Percentiles rank a stretch among this genome's conserved stretches.
Evolutionary conservation across 768 basidiomycete genomes (phyloP).

Genomic region (Auricularia sp.): DNA sequence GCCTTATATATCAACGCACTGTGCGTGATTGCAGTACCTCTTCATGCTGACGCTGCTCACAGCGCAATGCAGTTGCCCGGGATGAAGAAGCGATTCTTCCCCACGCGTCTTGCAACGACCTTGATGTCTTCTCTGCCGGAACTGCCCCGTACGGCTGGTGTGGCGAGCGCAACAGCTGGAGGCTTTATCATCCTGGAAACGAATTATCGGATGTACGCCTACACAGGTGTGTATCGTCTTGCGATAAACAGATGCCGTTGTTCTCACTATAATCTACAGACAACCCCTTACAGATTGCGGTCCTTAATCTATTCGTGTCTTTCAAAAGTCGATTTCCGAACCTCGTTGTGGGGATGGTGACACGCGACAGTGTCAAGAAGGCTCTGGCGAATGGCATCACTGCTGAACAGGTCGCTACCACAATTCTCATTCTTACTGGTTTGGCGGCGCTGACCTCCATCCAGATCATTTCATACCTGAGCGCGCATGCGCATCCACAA

Average conservation of each 20-base stretch:
- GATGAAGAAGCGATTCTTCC: slow-evolving; percentile 74
- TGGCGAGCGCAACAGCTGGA: slow-evolving; percentile 47
- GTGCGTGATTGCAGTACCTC: slow-evolving; percentile 25
- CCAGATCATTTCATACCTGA: slow-evolving; percentile 91
- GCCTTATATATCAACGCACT: slow-evolving; percentile 80
- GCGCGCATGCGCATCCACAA: slow-evolving; percentile 92
- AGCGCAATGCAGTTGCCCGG: slow-evolving; percentile 34
- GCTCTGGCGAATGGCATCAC: slow-evolving; percentile 92
- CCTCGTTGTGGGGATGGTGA: slow-evolving; percentile 91
- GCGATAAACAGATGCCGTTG: neutral
- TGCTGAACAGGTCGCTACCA: slow-evolving; percentile 71
- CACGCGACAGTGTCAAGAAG: slow-evolving; percentile 89
- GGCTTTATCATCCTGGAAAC: slow-evolving; percentile 97
- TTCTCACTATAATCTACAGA: slow-evolving; percentile 33
- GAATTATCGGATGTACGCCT: slow-evolving; percentile 96
- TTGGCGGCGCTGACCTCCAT: neutral
- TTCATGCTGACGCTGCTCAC: slow-evolving; percentile 5
- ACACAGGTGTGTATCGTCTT: slow-evolving; percentile 57
- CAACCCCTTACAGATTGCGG: slow-evolving; percentile 92
- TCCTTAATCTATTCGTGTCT: slow-evolving; percentile 86
- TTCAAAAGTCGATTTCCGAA: slow-evolving; percentile 94
- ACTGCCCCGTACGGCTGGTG: slow-evolving; percentile 49
- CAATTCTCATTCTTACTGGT: neutral
- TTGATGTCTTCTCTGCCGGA: slow-evolving; percentile 84
- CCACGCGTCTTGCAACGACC: slow-evolving; percentile 89